A percentile compares a stretch with the other conserved stretches of the same genome.
These are phyloP conservation scores for Apiospora saccharicola DNA, from an alignment of 2,329 filamentous ascomycete species.

Conservation along the genomic window DNA sequence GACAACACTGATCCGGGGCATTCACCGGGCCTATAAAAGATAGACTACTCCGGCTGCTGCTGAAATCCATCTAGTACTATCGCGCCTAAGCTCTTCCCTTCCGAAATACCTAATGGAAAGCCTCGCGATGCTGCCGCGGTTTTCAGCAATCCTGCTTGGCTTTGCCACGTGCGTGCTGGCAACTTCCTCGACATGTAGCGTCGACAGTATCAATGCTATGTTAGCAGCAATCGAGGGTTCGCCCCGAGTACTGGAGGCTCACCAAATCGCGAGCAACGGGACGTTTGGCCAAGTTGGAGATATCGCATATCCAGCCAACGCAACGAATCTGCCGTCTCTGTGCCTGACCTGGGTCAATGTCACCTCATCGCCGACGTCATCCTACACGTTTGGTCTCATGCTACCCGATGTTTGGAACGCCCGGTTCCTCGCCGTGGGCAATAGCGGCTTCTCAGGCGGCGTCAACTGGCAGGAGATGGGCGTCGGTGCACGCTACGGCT, in stretches of 20 bases:
- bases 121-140: neutral
- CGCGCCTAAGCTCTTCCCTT: neutral
- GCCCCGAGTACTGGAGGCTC: neutral
- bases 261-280: slow-evolving; percentile 13
- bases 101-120: neutral
- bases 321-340: slow-evolving; percentile 42
- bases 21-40: neutral
- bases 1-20: too few species aligned
- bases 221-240: neutral
- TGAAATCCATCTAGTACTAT: neutral
- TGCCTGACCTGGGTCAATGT: slow-evolving; percentile 44
- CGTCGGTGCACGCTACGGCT: slow-evolving; percentile 38
- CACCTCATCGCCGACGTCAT: slow-evolving; percentile 37
- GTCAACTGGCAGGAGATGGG: slow-evolving; percentile 43
- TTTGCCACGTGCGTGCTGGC: neutral
- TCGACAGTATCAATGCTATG: neutral
- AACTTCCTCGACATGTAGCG: neutral
- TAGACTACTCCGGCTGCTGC: neutral
- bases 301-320: slow-evolving; percentile 35
- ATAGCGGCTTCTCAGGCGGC: slow-evolving; percentile 43
- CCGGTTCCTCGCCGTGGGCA: slow-evolving; percentile 43
- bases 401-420: slow-evolving; percentile 43
- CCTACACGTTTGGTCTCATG: slow-evolving; percentile 44
- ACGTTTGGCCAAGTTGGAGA: slow-evolving; percentile 20
- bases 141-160: neutral